Base-by-base conservation (phyloP, 192 early-diverging fungal species). In the Coemansia sp. region DNA sequence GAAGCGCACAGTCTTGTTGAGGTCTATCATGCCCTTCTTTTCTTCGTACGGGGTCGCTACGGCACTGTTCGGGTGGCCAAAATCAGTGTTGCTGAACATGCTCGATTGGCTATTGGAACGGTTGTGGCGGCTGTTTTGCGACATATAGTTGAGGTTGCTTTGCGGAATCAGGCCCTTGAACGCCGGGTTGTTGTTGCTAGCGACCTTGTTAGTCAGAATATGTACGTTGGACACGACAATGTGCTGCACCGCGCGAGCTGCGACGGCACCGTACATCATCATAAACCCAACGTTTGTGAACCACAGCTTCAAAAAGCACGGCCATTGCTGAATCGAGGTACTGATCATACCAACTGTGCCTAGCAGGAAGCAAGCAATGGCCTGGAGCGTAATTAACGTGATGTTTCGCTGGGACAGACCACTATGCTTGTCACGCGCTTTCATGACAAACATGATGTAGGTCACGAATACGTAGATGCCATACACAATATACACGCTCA, bases 301-400 rank as follows among this genome's bases (percentile, higher is more conserved):
- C 76, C 76, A 79, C 55, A 79, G 51, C 52, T 62, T 64, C n/a
- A 79, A 51, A 41, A 79, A 79, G 21, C 71, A 69, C 26, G 76
- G 71, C 76, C 76, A 79, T 12, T 55, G 54, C 35, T 66, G 64
- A 11, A 79, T 26, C 1, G 64, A 57, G 2, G 76, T 79, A 26
- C 67, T 79, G 35, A 73, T 55, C 67, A 67, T 69, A 5, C 64
- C 71, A 4, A 55, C 58, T 0, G 58, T 45, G 12, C 67, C 71
- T 56, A 79, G 52, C 21, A 69, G 26, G 6, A 79, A 45, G 38
- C 71, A 69, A 0, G 65, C 66, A 1, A 70, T 25, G 0, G 68
- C 63, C 25, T 69, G 76, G 26, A 79, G 17, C 10, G 64, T 22
- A 14, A 79, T 62, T 9, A 74, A 51, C 4, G 14, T 58, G 22